Evolutionary conservation across 495 filamentous ascomycete species (phyloP), one percentile per base, ranked within the genome.

Genomic region (Lasiosphaeria miniovina): DNA sequence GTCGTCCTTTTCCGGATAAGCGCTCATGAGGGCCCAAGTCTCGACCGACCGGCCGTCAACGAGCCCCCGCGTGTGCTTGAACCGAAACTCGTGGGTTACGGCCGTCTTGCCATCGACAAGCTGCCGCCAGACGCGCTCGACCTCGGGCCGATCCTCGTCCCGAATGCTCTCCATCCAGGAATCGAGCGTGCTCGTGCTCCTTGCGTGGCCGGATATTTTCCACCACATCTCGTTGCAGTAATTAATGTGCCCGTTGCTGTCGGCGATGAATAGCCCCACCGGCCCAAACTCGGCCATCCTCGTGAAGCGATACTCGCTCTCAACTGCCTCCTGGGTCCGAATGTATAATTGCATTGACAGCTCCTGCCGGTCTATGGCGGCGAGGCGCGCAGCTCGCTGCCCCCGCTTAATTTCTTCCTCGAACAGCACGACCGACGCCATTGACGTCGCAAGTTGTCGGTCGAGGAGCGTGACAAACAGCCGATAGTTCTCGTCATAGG

Each of bases 161-260:
- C 77, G 81, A 40, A 90, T 82, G 61, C 78, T 81, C 32, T 86
- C 77, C 76, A 90, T 89, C 87, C 87, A 90, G 14, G 67, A 68
- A 49, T 83, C 77, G 9, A 76, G 75, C 36, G 77, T 81, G 49
- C 75, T 70, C 2, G 70, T 62, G 3, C 75, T 71, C 60, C 80
- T 78, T 15, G 83, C 79, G 52, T 87, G 81, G 46, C 80, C 72
- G 0, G 84, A 82, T 38, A 88, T 86, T 62, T 86, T 82, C 73
- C 85, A 86, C 86, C 86, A 90, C 62, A 83, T 86, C 49, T 89
- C 85, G 68, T 90, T 90, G 61, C 82, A 86, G 66, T 86, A 89
- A n/a, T 77, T 85, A 57, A 89, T 84, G 36, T 77, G 72, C 0
- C 87, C 87, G 35, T 71, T 58, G 2, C 80, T 76, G 65, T 88